Evolutionary conservation across 192 early-diverging fungal species (phyloP).

Genomic region (Lobosporangium transversale): DNA sequence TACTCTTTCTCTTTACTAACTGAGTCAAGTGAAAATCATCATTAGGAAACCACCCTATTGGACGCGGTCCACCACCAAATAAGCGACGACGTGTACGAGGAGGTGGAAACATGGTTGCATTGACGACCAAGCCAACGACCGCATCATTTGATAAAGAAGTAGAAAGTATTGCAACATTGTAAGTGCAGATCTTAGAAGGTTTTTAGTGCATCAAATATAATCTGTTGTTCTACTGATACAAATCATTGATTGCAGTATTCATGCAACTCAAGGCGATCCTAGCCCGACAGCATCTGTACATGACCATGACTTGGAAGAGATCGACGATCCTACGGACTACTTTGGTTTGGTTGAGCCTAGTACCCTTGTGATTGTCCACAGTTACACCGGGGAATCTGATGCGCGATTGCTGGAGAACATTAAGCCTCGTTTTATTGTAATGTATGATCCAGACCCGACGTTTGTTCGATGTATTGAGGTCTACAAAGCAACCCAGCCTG

Average conservation of each 20-base stretch:
- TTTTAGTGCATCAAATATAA: background rate
- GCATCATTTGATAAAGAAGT: conserved; percentile 45
- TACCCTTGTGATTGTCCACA: conserved; percentile 63
- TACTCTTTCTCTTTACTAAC: too few species aligned
- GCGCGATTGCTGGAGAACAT: conserved; percentile 71
- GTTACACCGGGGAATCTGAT: conserved; percentile 72
- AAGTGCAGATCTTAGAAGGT: conserved; percentile 1
- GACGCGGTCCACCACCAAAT: conserved; percentile 50
- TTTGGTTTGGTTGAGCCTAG: conserved; percentile 60
- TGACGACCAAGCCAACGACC: conserved; percentile 13
- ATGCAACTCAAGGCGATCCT: conserved; percentile 10
- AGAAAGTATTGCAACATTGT: conserved; percentile 56
- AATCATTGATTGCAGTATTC: conserved; percentile 27
- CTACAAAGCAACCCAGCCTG: conserved; percentile 63
- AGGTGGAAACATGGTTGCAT: conserved; percentile 24
- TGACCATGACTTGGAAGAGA: conserved; percentile 57
- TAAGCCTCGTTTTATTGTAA: conserved; percentile 82
- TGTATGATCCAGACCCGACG: conserved; percentile 90
- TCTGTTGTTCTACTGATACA: too few species aligned
- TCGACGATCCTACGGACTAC: conserved; percentile 53
- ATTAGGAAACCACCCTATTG: background rate
- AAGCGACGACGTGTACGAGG: conserved; percentile 60
- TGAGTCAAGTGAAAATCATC: too few species aligned
- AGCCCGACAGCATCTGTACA: conserved; percentile 18
- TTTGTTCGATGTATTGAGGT: conserved; percentile 91